Evolutionary conservation across 78 protist species (phyloP).

Genomic region (Speleostelium caveatum): DNA sequence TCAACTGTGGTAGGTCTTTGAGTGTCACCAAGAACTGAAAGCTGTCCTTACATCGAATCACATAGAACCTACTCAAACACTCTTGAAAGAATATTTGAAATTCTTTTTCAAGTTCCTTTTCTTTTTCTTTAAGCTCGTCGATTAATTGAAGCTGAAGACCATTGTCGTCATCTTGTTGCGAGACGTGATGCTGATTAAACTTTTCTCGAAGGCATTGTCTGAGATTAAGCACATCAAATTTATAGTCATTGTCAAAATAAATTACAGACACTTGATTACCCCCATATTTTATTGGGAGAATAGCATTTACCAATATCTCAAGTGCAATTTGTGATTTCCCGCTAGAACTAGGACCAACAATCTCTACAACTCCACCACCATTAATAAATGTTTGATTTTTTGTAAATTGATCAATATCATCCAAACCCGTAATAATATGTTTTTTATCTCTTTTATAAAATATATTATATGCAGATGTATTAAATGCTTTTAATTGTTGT

Average conservation of each 20-base stretch:
- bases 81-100: constrained; percentile 11
- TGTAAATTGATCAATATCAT: constrained; percentile 17
- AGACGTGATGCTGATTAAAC: neutral
- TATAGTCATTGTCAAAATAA: constrained; percentile 69
- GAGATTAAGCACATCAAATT: constrained; percentile 27
- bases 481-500: neutral
- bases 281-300: constrained; percentile 4
- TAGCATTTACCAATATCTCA: neutral
- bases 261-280: constrained; percentile 62
- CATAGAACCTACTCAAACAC: constrained; percentile 21
- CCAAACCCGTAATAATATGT: constrained; percentile 13
- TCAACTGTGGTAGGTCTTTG: neutral
- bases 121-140: neutral
- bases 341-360: constrained; percentile 9
- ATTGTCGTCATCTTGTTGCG: neutral
- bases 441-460: constrained; percentile 43
- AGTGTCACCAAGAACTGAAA: constrained; percentile 42
- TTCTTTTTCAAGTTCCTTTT: neutral
- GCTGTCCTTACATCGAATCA: constrained; percentile 22
- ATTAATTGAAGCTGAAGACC: no score
- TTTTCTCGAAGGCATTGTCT: neutral
- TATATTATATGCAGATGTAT: constrained; percentile 32
- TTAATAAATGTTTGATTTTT: neutral
- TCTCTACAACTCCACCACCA: constrained; percentile 33
- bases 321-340: constrained; percentile 20